These are phyloP conservation scores for Violaceomyces palustris DNA, from an alignment of 1,284 basidiomycete genomes.

Conservation along the genomic window DNA sequence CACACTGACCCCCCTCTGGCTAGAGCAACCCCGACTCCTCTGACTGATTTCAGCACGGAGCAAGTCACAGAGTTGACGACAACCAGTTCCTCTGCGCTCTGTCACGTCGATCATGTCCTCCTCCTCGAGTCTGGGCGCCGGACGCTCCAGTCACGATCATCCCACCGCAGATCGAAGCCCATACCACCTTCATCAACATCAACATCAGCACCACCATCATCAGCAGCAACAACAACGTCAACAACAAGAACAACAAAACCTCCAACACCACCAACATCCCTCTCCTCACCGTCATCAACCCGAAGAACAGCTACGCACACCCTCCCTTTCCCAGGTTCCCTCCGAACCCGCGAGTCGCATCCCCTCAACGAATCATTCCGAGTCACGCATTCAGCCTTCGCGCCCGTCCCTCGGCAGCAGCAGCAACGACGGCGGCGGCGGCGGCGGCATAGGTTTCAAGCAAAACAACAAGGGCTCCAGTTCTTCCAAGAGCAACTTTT, in stretches of 20 bases:
- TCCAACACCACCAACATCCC: not conserved
- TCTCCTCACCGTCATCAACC: no score
- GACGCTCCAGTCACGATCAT: no score
- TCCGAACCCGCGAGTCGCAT: not conserved
- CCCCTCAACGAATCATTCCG: slow-evolving; percentile 24
- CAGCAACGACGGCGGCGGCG: not conserved
- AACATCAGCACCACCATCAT: not conserved
- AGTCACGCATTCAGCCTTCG: slow-evolving; percentile 29
- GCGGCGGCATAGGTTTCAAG: slow-evolving; percentile 8
- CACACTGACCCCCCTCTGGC: no score
- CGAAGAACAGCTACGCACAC: no score
- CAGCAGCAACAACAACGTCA: not conserved
- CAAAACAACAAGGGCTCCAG: slow-evolving; percentile 10
- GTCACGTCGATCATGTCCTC: no score
- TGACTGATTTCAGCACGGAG: no score
- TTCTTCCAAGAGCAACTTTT: slow-evolving; percentile 3
- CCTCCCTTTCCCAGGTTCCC: no score
- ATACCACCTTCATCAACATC: not conserved
- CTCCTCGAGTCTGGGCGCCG: no score
- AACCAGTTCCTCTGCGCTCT: no score
- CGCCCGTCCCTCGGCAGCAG: slow-evolving; percentile 21
- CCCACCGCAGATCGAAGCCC: no score
- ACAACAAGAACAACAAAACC: not conserved
- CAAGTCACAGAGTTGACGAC: no score
- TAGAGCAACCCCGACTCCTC: no score